Percentiles rank a stretch among this genome's conserved stretches.
Conservation (phyloP, 139 green algal genomes). For the Micractinium conductrix region DNA sequence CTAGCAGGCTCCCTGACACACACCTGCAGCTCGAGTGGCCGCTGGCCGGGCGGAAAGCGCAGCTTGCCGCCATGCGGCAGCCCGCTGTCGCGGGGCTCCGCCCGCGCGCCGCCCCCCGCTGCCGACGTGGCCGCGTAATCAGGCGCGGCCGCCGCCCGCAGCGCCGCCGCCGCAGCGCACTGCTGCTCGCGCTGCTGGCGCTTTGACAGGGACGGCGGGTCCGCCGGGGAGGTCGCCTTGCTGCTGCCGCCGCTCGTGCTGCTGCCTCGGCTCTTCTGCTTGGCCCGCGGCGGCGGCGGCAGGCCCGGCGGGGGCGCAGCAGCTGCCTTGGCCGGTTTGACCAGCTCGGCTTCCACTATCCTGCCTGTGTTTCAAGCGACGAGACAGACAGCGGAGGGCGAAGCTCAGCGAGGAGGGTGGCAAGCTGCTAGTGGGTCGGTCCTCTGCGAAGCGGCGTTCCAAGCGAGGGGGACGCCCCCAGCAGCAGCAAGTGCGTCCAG, state of each 20-base stretch:
- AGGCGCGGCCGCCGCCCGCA: neutral
- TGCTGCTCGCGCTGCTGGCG: constrained; percentile 10
- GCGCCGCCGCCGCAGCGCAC: neutral
- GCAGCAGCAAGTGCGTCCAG: too few species aligned
- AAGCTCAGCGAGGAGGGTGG: neutral
- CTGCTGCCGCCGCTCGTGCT: neutral
- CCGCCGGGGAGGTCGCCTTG: too few species aligned
- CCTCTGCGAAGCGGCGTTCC: too few species aligned
- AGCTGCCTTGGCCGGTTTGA: constrained; percentile 7
- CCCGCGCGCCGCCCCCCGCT: neutral
- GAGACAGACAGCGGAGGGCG: neutral
- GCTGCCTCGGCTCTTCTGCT: neutral
- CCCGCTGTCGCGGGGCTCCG: too few species aligned
- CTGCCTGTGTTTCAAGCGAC: neutral
- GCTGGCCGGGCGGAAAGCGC: neutral
- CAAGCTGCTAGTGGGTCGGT: neutral
- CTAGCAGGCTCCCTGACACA: neutral
- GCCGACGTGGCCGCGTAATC: neutral
- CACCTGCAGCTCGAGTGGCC: constrained; percentile 17
- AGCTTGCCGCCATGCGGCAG: neutral
- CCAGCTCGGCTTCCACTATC: neutral
- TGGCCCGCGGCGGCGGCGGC: neutral
- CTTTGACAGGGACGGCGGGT: neutral
- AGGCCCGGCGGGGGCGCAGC: constrained; percentile 5
- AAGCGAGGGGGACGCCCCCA: too few species aligned